A percentile compares a stretch with the other conserved stretches of the same genome.
Conservation (phyloP, 2,329 filamentous ascomycete genomes). For the Pseudocercospora macadamiae region DNA sequence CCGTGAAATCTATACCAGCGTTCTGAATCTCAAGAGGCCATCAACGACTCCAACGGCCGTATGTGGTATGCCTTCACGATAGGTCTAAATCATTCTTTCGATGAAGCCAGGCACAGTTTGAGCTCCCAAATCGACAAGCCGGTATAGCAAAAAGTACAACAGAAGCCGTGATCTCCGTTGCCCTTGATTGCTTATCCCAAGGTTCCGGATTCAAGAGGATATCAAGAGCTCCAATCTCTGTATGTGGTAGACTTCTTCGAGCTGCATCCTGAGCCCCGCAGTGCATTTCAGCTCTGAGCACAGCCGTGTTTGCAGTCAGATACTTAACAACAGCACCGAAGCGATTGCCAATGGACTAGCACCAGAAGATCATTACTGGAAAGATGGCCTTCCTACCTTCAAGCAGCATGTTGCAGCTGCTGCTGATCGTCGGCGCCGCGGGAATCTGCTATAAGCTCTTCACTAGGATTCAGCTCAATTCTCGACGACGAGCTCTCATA, state of each 20-base stretch:
- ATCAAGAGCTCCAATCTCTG: background rate
- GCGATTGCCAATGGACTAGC: too few species aligned
- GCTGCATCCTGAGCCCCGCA: background rate
- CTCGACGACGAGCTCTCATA: conserved; percentile 1
- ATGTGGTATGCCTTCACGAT: background rate
- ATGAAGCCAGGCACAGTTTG: too few species aligned
- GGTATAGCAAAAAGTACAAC: too few species aligned
- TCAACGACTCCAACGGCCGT: background rate
- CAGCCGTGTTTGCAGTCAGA: too few species aligned
- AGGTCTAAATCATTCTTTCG: background rate
- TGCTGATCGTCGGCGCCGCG: background rate
- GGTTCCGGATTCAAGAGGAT: background rate
- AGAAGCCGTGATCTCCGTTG: too few species aligned
- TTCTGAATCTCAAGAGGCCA: background rate
- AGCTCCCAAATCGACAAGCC: too few species aligned
- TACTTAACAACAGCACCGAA: too few species aligned
- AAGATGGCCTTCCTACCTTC: background rate
- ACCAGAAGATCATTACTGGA: too few species aligned
- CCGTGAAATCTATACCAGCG: too few species aligned
- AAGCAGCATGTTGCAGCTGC: background rate
- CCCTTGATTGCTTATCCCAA: too few species aligned
- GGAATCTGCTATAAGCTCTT: background rate
- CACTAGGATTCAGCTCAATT: background rate
- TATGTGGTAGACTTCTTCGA: too few species aligned
- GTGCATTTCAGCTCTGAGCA: background rate